Evolutionary conservation across 2,329 filamentous ascomycete species (phyloP).

Genomic region (Cryphonectria japonica): DNA sequence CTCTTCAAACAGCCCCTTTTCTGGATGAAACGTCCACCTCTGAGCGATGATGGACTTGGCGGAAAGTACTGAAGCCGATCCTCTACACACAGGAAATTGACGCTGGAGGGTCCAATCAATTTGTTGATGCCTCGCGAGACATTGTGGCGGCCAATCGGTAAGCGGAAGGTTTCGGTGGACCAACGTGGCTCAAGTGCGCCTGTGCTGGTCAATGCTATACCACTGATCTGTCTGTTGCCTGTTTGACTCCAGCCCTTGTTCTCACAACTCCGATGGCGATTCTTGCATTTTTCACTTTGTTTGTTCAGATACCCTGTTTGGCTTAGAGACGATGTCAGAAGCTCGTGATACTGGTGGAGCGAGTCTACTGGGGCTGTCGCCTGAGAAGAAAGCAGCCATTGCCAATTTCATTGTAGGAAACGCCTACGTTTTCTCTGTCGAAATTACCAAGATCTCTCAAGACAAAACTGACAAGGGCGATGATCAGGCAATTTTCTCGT

Average conservation of each 20-base stretch:
- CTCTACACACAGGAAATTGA: neutral
- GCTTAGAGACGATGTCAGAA: neutral
- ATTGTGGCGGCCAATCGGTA: neutral
- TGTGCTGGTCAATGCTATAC: neutral
- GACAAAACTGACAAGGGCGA: constrained; percentile 28
- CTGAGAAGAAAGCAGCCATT: neutral
- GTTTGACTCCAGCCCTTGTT: neutral
- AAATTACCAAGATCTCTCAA: neutral
- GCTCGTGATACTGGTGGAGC: neutral
- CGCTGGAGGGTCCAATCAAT: too few relatives aligned
- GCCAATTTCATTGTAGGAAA: neutral
- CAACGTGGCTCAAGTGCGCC: neutral
- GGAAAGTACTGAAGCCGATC: neutral
- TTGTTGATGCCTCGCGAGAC: neutral
- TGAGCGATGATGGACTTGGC: neutral
- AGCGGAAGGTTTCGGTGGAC: neutral
- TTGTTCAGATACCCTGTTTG: neutral
- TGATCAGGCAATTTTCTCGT: constrained; percentile 50
- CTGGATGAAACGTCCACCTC: neutral
- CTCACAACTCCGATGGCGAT: neutral
- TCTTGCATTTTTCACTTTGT: neutral
- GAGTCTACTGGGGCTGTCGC: neutral
- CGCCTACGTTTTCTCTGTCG: neutral
- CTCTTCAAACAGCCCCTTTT: neutral
- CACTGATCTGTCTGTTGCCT: neutral